Evolutionary conservation across 805 yeast species (phyloP).

Genomic region (Candida manassasensis): DNA sequence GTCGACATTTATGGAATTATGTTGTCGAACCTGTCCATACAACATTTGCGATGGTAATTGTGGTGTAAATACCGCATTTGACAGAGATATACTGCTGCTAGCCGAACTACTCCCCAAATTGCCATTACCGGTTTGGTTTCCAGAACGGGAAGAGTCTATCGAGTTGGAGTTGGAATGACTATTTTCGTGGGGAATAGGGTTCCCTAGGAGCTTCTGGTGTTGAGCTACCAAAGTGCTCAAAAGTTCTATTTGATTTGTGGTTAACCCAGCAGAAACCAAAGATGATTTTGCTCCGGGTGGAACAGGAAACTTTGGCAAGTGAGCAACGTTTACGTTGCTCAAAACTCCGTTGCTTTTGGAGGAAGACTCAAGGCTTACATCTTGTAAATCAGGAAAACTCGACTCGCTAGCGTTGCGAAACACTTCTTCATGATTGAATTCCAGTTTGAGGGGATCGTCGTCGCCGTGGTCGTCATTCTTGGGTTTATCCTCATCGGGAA

Average conservation of each 20-base stretch:
- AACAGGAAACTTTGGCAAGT: constrained; percentile 58
- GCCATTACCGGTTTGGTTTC: background rate
- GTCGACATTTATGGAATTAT: constrained; percentile 2
- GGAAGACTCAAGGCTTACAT: background rate
- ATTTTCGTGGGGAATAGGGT: constrained; percentile 5
- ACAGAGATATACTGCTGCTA: background rate
- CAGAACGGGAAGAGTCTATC: background rate
- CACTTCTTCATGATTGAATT: background rate
- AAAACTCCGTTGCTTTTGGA: background rate
- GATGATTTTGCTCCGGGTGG: constrained; percentile 71
- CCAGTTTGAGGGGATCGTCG: constrained; percentile 6
- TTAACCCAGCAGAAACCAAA: constrained; percentile 59
- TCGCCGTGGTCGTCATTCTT: constrained; percentile 18
- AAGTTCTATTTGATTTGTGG: constrained; percentile 67
- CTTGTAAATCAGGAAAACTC: background rate
- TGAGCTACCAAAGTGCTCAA: constrained; percentile 70
- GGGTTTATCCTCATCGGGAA: constrained; percentile 79
- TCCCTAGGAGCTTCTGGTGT: constrained; percentile 38
- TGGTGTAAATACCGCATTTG: constrained; percentile 1
- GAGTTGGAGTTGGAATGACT: background rate
- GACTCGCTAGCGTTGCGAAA: background rate
- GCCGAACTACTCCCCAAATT: background rate
- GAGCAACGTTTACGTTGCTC: constrained; percentile 27
- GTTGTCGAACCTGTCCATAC: background rate
- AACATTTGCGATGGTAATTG: constrained; percentile 5